A percentile compares a stretch with the other conserved stretches of the same genome.
phyloP scores from a whole-genome alignment of 179 eudicot species.

The Patellifolia procumbens region DNA sequence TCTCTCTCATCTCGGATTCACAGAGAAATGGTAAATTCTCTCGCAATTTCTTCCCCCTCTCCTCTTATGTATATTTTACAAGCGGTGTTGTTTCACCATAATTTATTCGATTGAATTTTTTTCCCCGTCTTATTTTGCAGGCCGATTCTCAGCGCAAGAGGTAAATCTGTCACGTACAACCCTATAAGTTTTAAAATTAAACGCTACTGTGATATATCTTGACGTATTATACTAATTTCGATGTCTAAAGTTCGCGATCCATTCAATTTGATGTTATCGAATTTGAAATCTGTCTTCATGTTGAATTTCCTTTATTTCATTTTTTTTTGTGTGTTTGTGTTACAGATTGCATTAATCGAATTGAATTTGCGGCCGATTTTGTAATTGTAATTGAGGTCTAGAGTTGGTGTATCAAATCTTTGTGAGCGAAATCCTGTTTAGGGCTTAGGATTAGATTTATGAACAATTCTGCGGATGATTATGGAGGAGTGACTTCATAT shows the following conservation, averaged over 20 bases:
- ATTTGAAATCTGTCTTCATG: background rate
- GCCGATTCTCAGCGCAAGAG: conserved; percentile 44
- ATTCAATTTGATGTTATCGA: background rate
- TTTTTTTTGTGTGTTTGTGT: background rate
- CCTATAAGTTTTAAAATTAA: background rate
- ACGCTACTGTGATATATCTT: too few relatives aligned
- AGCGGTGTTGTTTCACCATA: background rate
- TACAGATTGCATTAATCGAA: background rate
- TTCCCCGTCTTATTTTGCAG: conserved; percentile 26
- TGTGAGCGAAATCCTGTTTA: too few relatives aligned
- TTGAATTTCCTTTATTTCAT: background rate
- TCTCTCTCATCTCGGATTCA: background rate
- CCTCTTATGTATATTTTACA: background rate
- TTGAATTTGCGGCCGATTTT: background rate
- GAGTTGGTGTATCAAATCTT: background rate
- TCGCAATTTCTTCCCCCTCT: background rate
- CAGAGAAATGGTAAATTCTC: background rate
- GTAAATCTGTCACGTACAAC: conserved; percentile 7
- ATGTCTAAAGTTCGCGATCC: background rate
- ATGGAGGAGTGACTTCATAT: background rate
- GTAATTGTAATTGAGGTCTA: background rate
- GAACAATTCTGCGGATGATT: background rate
- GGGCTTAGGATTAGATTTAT: background rate
- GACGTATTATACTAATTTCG: too few relatives aligned
- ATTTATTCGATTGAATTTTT: background rate